phyloP scores from a whole-genome alignment of 1,139 yeast genomes.

The Yamadazyma triangularis region DNA sequence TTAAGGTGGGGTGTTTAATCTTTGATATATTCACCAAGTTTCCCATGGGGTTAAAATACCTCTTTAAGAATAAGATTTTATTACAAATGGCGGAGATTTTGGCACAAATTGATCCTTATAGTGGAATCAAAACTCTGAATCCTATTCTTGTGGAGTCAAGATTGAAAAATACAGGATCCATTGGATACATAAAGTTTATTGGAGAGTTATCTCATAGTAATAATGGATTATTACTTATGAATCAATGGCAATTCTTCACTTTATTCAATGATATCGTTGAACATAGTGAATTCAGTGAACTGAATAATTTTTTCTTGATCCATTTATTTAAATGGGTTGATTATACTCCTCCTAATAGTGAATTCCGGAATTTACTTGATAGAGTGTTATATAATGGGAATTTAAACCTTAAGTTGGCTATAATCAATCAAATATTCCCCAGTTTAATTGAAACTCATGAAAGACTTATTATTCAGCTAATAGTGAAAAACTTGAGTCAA shows the following conservation, averaged over 20 bases:
- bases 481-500: conserved; percentile 62
- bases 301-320: conserved; percentile 53
- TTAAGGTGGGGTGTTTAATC: conserved; percentile 69
- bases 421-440: conserved; percentile 9
- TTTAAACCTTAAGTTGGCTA: conserved; percentile 25
- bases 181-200: conserved; percentile 74
- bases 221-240: conserved; percentile 64
- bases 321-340: conserved; percentile 59
- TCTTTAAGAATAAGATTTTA: conserved; percentile 69
- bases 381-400: conserved; percentile 62
- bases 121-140: conserved; percentile 69
- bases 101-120: conserved; percentile 78
- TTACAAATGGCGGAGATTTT: conserved; percentile 86
- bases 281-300: conserved; percentile 21
- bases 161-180: conserved; percentile 59
- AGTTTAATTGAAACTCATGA: conserved; percentile 26
- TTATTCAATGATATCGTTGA: conserved; percentile 71
- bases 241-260: conserved; percentile 81
- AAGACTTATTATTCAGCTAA: conserved; percentile 37
- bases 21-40: conserved; percentile 56
- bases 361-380: conserved; percentile 9
- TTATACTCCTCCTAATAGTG: conserved; percentile 34
- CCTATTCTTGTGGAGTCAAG: conserved; percentile 65
- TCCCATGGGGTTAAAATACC: conserved; percentile 64
- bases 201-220: conserved; percentile 63